A percentile compares a stretch with the other conserved stretches of the same genome.
These are phyloP conservation scores for Mycena polygramma DNA, from an alignment of 768 basidiomycete species.

Conservation along the genomic window DNA sequence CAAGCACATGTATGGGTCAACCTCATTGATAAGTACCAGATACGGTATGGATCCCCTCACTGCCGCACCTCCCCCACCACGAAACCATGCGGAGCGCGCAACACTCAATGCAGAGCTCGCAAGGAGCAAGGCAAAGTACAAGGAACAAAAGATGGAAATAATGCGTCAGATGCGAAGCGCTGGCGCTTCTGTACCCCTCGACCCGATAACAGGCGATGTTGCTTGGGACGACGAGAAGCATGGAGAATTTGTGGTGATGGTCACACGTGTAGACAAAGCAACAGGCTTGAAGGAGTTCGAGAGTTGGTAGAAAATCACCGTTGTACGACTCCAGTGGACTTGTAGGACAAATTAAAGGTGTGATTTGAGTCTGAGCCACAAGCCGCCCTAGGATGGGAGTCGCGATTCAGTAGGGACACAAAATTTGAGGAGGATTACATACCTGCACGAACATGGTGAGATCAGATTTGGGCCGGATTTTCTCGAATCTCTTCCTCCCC, in stretches of 20 bases:
- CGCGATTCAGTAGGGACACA: not conserved
- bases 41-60: slow-evolving; percentile 23
- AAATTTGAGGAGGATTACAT: not conserved
- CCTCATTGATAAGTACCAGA: slow-evolving; percentile 10
- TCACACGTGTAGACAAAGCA: slow-evolving; percentile 20
- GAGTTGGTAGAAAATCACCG: slow-evolving; percentile 1
- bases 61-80: slow-evolving; percentile 10
- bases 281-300: slow-evolving; percentile 24
- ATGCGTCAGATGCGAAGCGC: slow-evolving; percentile 15
- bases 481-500: slow-evolving; percentile 6
- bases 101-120: not conserved
- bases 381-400: not conserved
- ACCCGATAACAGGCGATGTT: slow-evolving; percentile 12
- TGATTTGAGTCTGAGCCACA: slow-evolving; percentile 7
- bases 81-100: slow-evolving; percentile 14
- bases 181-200: slow-evolving; percentile 11
- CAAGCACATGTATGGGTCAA: not conserved
- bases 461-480: slow-evolving; percentile 10
- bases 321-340: too few species aligned
- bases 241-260: slow-evolving; percentile 20
- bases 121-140: slow-evolving; percentile 1
- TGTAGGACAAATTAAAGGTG: not conserved
- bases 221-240: slow-evolving; percentile 18
- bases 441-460: slow-evolving; percentile 4
- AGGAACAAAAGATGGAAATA: not conserved